Evolutionary conservation across 78 protist species (phyloP).

Genomic region (Trichosphaerium sp.): DNA sequence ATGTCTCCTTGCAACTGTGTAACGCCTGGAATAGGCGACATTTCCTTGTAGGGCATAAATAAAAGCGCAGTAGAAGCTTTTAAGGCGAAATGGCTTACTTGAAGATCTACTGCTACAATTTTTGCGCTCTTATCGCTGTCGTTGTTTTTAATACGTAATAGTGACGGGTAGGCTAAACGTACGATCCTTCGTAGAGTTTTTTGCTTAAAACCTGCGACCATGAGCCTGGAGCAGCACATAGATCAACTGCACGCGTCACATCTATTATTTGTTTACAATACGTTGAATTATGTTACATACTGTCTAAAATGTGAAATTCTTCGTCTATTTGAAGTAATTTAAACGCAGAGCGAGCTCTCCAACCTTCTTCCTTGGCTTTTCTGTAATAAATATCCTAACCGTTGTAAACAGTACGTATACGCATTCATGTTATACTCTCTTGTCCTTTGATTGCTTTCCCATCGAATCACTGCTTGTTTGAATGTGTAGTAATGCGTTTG

Average conservation of each 20-base stretch:
- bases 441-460: slow-evolving; percentile 64
- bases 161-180: not conserved
- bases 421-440: too few relatives aligned
- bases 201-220: slow-evolving; percentile 82
- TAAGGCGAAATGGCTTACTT: too few relatives aligned
- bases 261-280: not conserved
- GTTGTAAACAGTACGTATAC: not conserved
- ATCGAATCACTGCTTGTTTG: too few relatives aligned
- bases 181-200: slow-evolving; percentile 16
- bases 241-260: slow-evolving; percentile 91
- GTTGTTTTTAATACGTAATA: too few relatives aligned
- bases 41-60: too few relatives aligned
- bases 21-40: slow-evolving; percentile 97
- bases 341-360: slow-evolving; percentile 95
- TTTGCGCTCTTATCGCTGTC: not conserved
- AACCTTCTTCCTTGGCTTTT: slow-evolving; percentile 96
- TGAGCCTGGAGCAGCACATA: slow-evolving; percentile 98
- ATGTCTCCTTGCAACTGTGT: slow-evolving; percentile 94
- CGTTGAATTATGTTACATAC: not conserved
- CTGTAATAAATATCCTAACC: slow-evolving; percentile 95
- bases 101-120: slow-evolving; percentile 94
- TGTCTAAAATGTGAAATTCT: slow-evolving; percentile 67
- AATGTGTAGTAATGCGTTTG: too few relatives aligned
- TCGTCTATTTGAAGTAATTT: slow-evolving; percentile 96
- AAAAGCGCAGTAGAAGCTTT: too few relatives aligned